Evolutionary conservation across 441 rosid genomes (phyloP).

Genomic region (Breynia disticha): DNA sequence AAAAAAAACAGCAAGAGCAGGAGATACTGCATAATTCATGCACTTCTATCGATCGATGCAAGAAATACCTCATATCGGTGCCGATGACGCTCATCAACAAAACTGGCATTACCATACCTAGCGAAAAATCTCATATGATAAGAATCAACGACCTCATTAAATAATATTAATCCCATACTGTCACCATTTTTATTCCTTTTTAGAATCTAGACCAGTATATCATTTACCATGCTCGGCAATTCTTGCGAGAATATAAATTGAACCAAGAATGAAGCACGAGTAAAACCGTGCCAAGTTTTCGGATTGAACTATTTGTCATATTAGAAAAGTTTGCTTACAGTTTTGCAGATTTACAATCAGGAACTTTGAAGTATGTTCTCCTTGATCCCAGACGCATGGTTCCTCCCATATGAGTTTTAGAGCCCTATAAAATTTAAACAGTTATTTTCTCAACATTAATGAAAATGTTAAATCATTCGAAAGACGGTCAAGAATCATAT

Average conservation of each 20-base stretch:
- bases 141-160: slow-evolving; percentile 1
- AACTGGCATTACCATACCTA: slow-evolving; percentile 63
- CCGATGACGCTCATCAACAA: slow-evolving; percentile 80
- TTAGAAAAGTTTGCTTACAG: slow-evolving; percentile 34
- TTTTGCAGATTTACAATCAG: slow-evolving; percentile 70
- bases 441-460: no score
- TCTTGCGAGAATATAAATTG: background rate
- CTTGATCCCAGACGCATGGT: slow-evolving; percentile 93
- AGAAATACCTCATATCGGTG: slow-evolving; percentile 81
- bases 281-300: background rate
- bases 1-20: no score
- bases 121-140: slow-evolving; percentile 5
- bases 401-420: slow-evolving; percentile 93
- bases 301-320: no score
- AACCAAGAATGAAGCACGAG: background rate
- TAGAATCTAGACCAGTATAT: no score
- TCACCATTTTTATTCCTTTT: no score
- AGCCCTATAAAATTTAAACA: slow-evolving; percentile 32
- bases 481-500: background rate
- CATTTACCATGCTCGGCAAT: no score
- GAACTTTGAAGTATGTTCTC: slow-evolving; percentile 60
- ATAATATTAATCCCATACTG: no score
- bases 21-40: background rate
- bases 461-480: background rate
- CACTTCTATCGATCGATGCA: background rate